Conservation (phyloP, 352 stramenopile genomes). For the Pythium sukuiense region DNA sequence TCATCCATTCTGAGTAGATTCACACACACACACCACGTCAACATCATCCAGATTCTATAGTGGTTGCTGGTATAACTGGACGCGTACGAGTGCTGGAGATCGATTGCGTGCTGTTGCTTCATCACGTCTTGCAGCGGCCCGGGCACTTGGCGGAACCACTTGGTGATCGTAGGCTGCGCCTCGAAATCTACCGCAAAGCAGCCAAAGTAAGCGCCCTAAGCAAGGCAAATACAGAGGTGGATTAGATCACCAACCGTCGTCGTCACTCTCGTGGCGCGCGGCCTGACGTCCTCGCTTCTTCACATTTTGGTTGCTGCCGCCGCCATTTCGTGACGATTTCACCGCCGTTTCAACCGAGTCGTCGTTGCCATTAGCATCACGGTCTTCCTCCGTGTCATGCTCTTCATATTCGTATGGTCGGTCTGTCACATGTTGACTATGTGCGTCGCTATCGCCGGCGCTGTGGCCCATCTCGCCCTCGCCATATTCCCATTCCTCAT, state of each 20-base stretch:
- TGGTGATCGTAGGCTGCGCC: slow-evolving; percentile 48
- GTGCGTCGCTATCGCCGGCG: neutral
- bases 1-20: slow-evolving; percentile 45
- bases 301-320: neutral
- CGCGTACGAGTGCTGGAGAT: slow-evolving; percentile 33
- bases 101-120: slow-evolving; percentile 54
- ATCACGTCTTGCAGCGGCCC: slow-evolving; percentile 77
- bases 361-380: neutral
- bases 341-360: neutral
- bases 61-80: no score
- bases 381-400: neutral
- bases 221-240: no score
- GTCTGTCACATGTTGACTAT: neutral
- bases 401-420: neutral
- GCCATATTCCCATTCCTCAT: slow-evolving; percentile 18
- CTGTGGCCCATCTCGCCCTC: neutral
- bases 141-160: slow-evolving; percentile 72
- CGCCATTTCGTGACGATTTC: slow-evolving; percentile 2
- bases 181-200: slow-evolving; percentile 25
- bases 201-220: no score
- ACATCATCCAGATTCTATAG: no score
- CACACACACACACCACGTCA: no score
- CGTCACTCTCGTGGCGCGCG: slow-evolving; percentile 7
- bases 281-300: slow-evolving; percentile 17
- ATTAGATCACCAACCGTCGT: slow-evolving; percentile 7